A percentile compares a stretch with the other conserved stretches of the same genome.
Conservation (phyloP, 2,329 filamentous ascomycete species). For the Aspergillus tubingensis region DNA sequence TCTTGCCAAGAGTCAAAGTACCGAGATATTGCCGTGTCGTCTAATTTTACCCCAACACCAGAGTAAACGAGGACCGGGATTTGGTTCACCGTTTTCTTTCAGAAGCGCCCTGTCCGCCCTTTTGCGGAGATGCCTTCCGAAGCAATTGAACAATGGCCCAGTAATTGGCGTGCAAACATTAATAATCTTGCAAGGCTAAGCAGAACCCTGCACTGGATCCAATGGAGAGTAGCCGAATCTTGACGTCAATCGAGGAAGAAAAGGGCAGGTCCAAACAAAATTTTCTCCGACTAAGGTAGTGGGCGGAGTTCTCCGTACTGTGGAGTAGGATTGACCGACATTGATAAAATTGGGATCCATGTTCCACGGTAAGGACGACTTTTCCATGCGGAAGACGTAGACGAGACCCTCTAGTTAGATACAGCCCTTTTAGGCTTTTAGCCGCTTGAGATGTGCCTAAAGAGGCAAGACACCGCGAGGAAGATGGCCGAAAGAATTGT, state of each 20-base stretch:
- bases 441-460: neutral
- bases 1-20: neutral
- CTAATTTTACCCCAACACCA: neutral
- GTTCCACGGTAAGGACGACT: neutral
- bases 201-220: neutral
- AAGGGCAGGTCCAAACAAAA: neutral
- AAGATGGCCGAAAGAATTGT: neutral
- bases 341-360: neutral
- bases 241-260: neutral
- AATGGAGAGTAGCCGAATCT: conserved; percentile 3
- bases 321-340: neutral
- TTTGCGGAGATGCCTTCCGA: neutral
- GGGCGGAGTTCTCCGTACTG: conserved; percentile 1
- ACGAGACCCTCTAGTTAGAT: neutral
- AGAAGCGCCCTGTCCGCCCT: neutral
- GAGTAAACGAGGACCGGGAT: neutral
- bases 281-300: conserved; percentile 1
- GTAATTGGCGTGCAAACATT: neutral
- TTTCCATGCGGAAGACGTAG: neutral
- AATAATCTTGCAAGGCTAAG: neutral
- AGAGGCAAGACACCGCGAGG: neutral
- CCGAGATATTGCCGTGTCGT: conserved; percentile 6
- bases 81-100: conserved; percentile 8
- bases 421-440: neutral
- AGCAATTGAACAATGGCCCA: neutral